These are phyloP conservation scores for Colletotrichum sp. DNA, from an alignment of 2,329 filamentous ascomycete genomes.

Conservation along the genomic window DNA sequence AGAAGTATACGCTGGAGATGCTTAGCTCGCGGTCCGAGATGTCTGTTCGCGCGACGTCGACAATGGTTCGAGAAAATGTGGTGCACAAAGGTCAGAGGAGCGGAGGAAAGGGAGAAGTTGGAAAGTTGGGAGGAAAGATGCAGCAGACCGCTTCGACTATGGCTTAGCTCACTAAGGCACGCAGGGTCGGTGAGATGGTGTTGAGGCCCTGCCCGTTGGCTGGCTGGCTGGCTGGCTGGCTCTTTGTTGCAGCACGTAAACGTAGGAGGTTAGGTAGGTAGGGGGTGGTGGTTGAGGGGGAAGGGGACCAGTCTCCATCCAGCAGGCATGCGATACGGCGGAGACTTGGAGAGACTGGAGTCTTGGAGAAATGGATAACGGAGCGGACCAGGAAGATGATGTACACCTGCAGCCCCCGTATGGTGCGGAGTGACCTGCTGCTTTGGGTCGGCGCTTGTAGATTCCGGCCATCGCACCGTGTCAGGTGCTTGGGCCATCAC, in stretches of 20 bases:
- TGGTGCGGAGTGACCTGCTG: not conserved
- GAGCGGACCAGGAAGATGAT: not conserved
- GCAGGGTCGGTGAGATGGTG: conserved; percentile 20
- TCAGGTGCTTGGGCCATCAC: conserved; percentile 4
- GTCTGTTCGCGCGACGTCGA: conserved; percentile 15
- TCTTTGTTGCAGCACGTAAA: conserved; percentile 10
- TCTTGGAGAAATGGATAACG: not conserved
- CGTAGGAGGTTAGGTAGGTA: not conserved
- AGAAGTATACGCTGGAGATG: conserved; percentile 14
- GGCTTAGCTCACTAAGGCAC: conserved; percentile 16
- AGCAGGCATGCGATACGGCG: conserved; percentile 6
- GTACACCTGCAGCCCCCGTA: conserved; percentile 4
- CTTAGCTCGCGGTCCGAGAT: conserved; percentile 15
- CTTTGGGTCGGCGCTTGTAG: not conserved
- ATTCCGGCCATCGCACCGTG: conserved; percentile 12
- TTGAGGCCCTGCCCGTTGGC: conserved; percentile 15
- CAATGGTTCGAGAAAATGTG: conserved; percentile 3
- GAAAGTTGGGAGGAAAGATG: not conserved
- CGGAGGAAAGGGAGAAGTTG: not conserved
- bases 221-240: conserved; percentile 13
- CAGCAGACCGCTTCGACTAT: conserved; percentile 14
- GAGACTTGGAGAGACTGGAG: not conserved
- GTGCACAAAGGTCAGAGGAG: not conserved
- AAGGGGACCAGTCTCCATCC: not conserved
- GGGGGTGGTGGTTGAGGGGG: not conserved